Percentiles rank a stretch among this genome's conserved stretches.
These are phyloP conservation scores for Lachnellula subtilissima DNA, from an alignment of 2,329 filamentous ascomycete genomes.

Conservation along the genomic window DNA sequence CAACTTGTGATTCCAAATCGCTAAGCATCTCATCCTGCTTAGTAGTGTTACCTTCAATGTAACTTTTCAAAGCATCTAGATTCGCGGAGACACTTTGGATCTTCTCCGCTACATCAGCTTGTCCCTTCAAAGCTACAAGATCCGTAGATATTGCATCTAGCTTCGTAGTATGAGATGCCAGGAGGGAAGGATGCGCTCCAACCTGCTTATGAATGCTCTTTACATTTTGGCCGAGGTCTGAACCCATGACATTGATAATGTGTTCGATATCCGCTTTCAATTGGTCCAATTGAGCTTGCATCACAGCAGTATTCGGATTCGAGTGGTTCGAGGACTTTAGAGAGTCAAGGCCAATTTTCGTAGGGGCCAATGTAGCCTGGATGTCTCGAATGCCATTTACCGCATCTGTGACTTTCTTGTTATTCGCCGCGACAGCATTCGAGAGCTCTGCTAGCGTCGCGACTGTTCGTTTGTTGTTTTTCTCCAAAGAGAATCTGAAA, in stretches of 20 bases:
- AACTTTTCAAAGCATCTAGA: slow-evolving; percentile 19
- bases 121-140: slow-evolving; percentile 18
- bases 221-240: slow-evolving; percentile 23
- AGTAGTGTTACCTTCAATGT: slow-evolving; percentile 14
- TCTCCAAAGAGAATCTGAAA: slow-evolving; percentile 19
- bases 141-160: slow-evolving; percentile 24
- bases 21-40: slow-evolving; percentile 14
- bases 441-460: slow-evolving; percentile 24
- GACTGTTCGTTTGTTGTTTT: slow-evolving; percentile 19
- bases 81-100: slow-evolving; percentile 21
- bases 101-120: slow-evolving; percentile 14
- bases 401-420: slow-evolving; percentile 20
- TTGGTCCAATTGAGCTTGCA: slow-evolving; percentile 31
- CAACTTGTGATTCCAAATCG: slow-evolving; percentile 18
- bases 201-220: slow-evolving; percentile 20
- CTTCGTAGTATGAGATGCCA: slow-evolving; percentile 21
- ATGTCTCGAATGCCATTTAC: slow-evolving; percentile 17
- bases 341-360: slow-evolving; percentile 18
- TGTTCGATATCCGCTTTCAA: slow-evolving; percentile 26
- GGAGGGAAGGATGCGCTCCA: slow-evolving; percentile 11
- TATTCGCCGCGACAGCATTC: slow-evolving; percentile 21
- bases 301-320: slow-evolving; percentile 20
- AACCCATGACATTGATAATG: slow-evolving; percentile 22
- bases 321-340: slow-evolving; percentile 23
- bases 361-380: slow-evolving; percentile 16